Base-by-base conservation (phyloP, 306 rosid species). In the Trifolium subterraneum region DNA sequence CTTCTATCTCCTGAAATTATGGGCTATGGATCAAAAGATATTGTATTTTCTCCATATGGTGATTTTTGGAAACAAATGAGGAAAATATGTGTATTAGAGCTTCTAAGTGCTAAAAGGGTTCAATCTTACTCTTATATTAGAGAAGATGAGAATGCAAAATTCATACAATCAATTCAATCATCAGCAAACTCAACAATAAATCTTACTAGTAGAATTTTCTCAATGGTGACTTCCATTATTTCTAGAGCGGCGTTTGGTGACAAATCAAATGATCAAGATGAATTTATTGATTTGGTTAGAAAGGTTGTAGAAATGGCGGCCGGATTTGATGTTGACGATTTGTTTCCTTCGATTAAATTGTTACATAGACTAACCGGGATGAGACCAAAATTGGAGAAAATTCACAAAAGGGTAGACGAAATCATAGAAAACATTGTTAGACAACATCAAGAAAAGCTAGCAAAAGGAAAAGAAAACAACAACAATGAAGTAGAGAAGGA, bases 11-110 rank as follows among this genome's bases (percentile, higher is more conserved):
- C 42, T 61, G 6, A 61, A 14, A 61, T 61, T 15, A 0, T 61
- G 14, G 4, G 22, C 66, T 61, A 61, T 15, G 39, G 39, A 5
- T 31, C 0, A 1, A 29, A 33, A 31, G 66, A 61, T 61, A 61
- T 61, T 61, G 6, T 31, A 12, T 60, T 60, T 60, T 15, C 65
- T 13, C 65, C 41, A 29, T 60, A 60, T 60, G 65, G 65, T 60
- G 65, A 60, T 60, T 60, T 31, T 31, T 61, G 66, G 66, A 61
- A 22, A 61, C 66, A 61, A 61, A 61, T 61, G 44, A 29, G 66
- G 13, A 61, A 61, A 61, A 61, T 61, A 61, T 31, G 66, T 31
- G 42, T 61, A 1, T 31, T 31, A 61, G 44, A 61, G 22, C 18
- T 61, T 61, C 19, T 61, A 31, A 61, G 66, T 61, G 27, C 10